Evolutionary conservation across 331 rosid genomes (phyloP), one percentile per base, ranked within the genome.

Genomic region (Cydonia oblonga): DNA sequence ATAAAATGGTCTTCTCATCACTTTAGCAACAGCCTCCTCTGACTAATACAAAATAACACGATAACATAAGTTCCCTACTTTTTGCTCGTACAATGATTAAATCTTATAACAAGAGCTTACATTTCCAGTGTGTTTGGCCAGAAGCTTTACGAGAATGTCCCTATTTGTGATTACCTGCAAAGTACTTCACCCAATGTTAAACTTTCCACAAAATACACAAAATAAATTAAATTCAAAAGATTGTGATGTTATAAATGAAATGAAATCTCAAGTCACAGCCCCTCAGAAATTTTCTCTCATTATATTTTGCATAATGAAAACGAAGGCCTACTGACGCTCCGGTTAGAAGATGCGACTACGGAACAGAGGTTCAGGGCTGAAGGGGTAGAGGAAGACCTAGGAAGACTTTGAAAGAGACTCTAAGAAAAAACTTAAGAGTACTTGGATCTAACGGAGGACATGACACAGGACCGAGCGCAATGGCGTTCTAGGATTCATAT

Each of bases 41-140:
- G 91, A 72, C 98, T 95, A 64, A 70, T 30, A 61, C 68, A 84
- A 71, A 79, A 75, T 32, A 44, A 79, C 38, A 40, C 44, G 35
- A 77, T 44, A 79, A 24, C 62, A 69, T 62, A 44, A 75, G 52
- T 64, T 29, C 56, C 56, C 61, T 68, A 62, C 20, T 42, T 68
- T 22, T 22, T 7, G 33, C 57, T 57, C 64, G 49, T 14, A 29
- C 25, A 0, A 60, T 67, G 24, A 61, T 60, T 23, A 58, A 42
- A 33, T 32, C 74, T 19, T 65, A 64, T 25, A 69, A 25, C 7
- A 56, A 54, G 51, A 38, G 73, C 97, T 89, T 78, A 91, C 98
- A 84, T 95, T 95, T 82, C 87, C 93, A 3, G 96, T 91, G 89
- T 95, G 98, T 77, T 83, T 88, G 72, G 98, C 85, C 60, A 93